phyloP scores from a whole-genome alignment of 2,329 filamentous ascomycete genomes.

The Hypomyces rosellus region DNA sequence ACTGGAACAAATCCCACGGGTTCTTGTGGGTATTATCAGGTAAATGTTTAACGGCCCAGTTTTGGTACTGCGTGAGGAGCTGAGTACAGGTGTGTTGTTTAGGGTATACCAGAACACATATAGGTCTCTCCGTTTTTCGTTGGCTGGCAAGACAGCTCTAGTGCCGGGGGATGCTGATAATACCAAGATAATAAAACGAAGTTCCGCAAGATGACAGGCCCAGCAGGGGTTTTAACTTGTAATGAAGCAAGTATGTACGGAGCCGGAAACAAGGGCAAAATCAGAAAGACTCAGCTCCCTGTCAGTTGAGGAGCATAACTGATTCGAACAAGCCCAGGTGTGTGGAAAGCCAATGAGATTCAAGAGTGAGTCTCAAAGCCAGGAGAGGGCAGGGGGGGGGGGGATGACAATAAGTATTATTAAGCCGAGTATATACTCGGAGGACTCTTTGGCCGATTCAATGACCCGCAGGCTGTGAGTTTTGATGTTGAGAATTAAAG shows the following conservation, averaged over 20 bases:
- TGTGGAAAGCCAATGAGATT: no score
- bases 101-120: constrained; percentile 1
- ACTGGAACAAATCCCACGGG: background rate
- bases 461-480: background rate
- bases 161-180: background rate
- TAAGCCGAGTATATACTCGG: no score
- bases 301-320: no score
- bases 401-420: no score
- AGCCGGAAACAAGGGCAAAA: no score
- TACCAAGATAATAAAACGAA: background rate
- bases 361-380: no score
- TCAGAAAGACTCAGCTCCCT: no score
- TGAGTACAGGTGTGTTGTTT: background rate
- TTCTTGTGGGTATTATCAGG: background rate
- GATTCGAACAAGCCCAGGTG: no score
- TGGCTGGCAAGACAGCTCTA: background rate
- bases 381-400: no score
- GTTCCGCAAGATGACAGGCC: background rate
- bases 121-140: background rate
- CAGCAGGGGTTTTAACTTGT: no score
- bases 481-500: background rate
- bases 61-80: background rate
- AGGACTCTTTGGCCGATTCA: background rate
- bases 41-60: background rate
- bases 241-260: no score